These are phyloP conservation scores for Delphinella strobiligena DNA, from an alignment of 2,329 filamentous ascomycete genomes.

Conservation along the genomic window DNA sequence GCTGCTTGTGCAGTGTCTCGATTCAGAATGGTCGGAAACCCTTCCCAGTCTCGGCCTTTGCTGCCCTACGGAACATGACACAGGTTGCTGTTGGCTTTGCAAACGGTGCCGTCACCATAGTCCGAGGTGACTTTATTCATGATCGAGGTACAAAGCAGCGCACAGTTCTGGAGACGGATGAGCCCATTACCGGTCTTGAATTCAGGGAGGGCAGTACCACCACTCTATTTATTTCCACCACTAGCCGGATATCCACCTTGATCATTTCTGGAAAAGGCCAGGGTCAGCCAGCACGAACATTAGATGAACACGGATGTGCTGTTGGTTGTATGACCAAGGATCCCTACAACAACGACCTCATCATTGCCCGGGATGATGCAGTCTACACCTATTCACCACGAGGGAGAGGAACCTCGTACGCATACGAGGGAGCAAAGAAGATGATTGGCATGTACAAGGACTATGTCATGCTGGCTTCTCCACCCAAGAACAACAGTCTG, in stretches of 20 bases:
- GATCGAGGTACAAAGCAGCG: constrained; percentile 89
- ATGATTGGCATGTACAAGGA: constrained; percentile 67
- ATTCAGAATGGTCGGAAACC: constrained; percentile 85
- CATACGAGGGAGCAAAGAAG: constrained; percentile 84
- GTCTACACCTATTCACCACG: constrained; percentile 86
- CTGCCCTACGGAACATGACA: constrained; percentile 74
- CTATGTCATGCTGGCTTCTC: constrained; percentile 78
- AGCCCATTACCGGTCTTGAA: constrained; percentile 86
- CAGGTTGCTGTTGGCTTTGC: constrained; percentile 93
- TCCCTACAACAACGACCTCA: constrained; percentile 64
- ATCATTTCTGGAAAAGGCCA: constrained; percentile 81
- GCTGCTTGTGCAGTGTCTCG: constrained; percentile 72
- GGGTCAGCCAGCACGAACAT: constrained; percentile 72
- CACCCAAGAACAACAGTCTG: constrained; percentile 48
- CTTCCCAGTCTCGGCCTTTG: constrained; percentile 90
- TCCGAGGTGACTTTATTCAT: constrained; percentile 87
- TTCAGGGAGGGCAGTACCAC: constrained; percentile 54
- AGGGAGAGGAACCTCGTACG: constrained; percentile 75
- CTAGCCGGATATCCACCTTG: constrained; percentile 73
- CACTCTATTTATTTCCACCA: constrained; percentile 85
- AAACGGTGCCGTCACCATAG: constrained; percentile 86
- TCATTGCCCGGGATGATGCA: constrained; percentile 89
- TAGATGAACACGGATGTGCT: constrained; percentile 82
- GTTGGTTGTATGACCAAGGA: constrained; percentile 94
- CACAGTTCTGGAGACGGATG: constrained; percentile 91